Evolutionary conservation across 257 asterid genomes (phyloP).

Genomic region (Capsicum rhomboideum): DNA sequence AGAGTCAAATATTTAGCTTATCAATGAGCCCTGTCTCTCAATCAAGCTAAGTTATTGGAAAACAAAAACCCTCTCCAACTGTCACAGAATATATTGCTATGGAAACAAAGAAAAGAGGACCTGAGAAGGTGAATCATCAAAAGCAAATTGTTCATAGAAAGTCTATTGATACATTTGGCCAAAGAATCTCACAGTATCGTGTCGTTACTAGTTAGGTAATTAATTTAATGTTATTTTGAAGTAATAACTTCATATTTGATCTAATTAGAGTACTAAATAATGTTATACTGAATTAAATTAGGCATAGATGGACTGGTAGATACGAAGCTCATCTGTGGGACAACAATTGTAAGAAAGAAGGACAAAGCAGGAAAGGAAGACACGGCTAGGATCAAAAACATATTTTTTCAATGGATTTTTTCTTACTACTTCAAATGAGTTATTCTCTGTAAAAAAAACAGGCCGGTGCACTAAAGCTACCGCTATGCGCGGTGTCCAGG

Average conservation of each 20-base stretch:
- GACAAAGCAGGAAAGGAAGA: slow-evolving; percentile 95
- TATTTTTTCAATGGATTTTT: no score
- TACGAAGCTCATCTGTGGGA: no score
- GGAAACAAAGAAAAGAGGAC: no score
- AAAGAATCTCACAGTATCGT: slow-evolving; percentile 88
- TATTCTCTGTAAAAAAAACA: background rate
- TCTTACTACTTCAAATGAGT: background rate
- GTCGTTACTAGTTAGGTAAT: slow-evolving; percentile 94
- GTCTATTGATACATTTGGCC: slow-evolving; percentile 93
- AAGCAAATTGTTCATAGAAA: slow-evolving; percentile 82
- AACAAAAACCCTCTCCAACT: slow-evolving; percentile 42
- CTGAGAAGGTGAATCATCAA: no score
- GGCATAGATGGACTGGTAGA: no score
- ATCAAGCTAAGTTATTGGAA: slow-evolving; percentile 67
- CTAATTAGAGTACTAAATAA: background rate
- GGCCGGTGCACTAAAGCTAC: no score
- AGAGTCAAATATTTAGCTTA: no score
- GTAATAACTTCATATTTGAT: background rate
- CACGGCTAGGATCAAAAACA: slow-evolving; percentile 53
- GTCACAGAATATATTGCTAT: slow-evolving; percentile 31
- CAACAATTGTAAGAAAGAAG: slow-evolving; percentile 99
- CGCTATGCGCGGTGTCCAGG: no score
- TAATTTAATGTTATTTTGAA: background rate
- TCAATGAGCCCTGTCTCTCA: slow-evolving; percentile 97
- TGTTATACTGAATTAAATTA: slow-evolving; percentile 24